A percentile compares a stretch with the other conserved stretches of the same genome.
These are phyloP conservation scores for Verticillium longisporum DNA, from an alignment of 2,329 filamentous ascomycete genomes.

Conservation along the genomic window DNA sequence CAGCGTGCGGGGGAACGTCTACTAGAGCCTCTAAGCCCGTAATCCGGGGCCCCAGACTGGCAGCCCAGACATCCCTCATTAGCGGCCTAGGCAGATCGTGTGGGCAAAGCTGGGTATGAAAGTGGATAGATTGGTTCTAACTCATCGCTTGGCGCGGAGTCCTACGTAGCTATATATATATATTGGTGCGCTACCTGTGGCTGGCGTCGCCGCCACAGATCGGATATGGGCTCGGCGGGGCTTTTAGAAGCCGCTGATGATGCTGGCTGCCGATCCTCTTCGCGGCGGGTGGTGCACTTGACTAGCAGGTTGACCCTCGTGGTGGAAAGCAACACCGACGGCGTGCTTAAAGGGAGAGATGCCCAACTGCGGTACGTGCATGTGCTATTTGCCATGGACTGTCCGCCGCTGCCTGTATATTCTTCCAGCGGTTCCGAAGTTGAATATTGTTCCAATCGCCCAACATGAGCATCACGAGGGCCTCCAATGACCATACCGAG, in stretches of 20 bases:
- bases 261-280: not conserved
- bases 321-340: not conserved
- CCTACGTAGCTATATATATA: no score
- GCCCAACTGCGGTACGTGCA: not conserved
- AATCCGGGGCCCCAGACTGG: not conserved
- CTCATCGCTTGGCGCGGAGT: no score
- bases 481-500: not conserved
- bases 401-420: not conserved
- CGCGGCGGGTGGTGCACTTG: not conserved
- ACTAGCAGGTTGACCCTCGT: not conserved
- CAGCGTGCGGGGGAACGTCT: not conserved
- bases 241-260: not conserved
- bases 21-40: not conserved
- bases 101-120: no score
- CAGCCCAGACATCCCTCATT: not conserved
- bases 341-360: not conserved
- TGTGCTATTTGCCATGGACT: not conserved
- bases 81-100: not conserved
- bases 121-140: no score
- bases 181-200: no score
- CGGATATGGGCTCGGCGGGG: not conserved
- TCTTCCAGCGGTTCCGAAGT: no score
- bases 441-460: not conserved
- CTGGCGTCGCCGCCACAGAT: no score
- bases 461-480: not conserved